A percentile compares a stretch with the other conserved stretches of the same genome.
Evolutionary conservation across 345 rosid species (phyloP).

Genomic region (Hevea brasiliensis): DNA sequence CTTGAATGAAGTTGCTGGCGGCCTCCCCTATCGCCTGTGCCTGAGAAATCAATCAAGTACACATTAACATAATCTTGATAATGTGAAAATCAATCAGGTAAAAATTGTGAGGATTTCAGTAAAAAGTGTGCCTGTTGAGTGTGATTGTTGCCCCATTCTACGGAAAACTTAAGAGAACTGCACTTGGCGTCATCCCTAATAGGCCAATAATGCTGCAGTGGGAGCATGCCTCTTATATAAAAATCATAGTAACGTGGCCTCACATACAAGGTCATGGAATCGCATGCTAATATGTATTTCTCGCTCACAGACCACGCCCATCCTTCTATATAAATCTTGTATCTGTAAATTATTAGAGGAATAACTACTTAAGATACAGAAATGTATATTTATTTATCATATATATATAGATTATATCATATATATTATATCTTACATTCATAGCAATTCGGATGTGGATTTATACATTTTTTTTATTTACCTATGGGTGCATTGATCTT

Average conservation of each 20-base stretch:
- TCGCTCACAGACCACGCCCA: constrained; percentile 81
- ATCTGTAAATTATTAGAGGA: constrained; percentile 44
- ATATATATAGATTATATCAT: no score
- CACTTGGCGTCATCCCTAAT: constrained; percentile 52
- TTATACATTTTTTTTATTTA: not conserved
- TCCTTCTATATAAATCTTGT: constrained; percentile 73
- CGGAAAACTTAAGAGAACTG: constrained; percentile 59
- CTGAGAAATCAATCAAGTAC: constrained; percentile 14
- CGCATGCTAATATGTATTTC: constrained; percentile 76
- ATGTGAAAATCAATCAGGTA: no score
- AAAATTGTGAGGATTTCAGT: no score
- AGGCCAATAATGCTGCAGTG: constrained; percentile 77
- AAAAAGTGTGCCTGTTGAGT: constrained; percentile 22
- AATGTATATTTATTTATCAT: no score
- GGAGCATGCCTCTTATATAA: constrained; percentile 61
- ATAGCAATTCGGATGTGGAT: no score
- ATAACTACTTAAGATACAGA: no score
- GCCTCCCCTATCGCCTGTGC: constrained; percentile 42
- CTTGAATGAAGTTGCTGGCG: constrained; percentile 29
- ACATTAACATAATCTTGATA: no score
- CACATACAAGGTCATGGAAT: constrained; percentile 54
- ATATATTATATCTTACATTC: no score
- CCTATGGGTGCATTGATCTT: constrained; percentile 58
- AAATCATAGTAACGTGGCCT: constrained; percentile 56
- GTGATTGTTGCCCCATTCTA: constrained; percentile 71